Evolutionary conservation across 495 filamentous ascomycete genomes (phyloP).

Genomic region (Tuber brumale): DNA sequence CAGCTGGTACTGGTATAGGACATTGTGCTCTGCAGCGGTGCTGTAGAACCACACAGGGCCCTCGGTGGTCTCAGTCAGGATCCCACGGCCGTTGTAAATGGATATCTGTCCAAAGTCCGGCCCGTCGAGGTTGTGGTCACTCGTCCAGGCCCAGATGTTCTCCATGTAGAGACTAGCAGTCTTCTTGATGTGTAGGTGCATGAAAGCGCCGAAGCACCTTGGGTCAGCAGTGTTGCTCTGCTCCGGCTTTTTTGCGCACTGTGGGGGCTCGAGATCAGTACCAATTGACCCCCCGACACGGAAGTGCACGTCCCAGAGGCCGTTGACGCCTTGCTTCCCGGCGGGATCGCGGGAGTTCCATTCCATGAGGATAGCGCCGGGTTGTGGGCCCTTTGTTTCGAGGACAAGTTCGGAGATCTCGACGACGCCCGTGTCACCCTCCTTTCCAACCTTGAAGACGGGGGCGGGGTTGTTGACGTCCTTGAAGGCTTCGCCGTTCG

Average conservation of each 20-base stretch:
- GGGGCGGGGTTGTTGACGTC: conserved; percentile 63
- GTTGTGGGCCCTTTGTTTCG: conserved; percentile 66
- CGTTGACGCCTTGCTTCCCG: conserved; percentile 59
- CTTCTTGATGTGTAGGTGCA: conserved; percentile 71
- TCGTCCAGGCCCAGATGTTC: conserved; percentile 93
- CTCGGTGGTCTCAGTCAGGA: conserved; percentile 61
- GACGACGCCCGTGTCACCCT: conserved; percentile 68
- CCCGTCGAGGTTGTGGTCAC: conserved; percentile 85
- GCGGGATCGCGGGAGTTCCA: conserved; percentile 70
- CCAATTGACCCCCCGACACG: conserved; percentile 77
- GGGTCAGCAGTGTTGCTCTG: conserved; percentile 49
- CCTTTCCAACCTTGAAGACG: conserved; percentile 69
- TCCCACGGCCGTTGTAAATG: conserved; percentile 83
- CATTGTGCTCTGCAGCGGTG: conserved; percentile 78
- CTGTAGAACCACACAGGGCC: conserved; percentile 62
- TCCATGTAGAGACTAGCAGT: conserved; percentile 72
- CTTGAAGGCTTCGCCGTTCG: conserved; percentile 63
- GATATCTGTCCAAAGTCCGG: conserved; percentile 73
- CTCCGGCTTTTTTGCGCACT: conserved; percentile 64
- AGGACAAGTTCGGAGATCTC: conserved; percentile 84
- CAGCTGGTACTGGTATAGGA: conserved; percentile 86
- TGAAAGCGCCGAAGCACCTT: conserved; percentile 67
- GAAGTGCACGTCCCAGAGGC: conserved; percentile 89
- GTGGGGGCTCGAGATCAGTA: conserved; percentile 69
- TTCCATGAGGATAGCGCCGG: conserved; percentile 81